Conservation (phyloP, 352 stramenopile species). For the Phytophthora sojae region DNA sequence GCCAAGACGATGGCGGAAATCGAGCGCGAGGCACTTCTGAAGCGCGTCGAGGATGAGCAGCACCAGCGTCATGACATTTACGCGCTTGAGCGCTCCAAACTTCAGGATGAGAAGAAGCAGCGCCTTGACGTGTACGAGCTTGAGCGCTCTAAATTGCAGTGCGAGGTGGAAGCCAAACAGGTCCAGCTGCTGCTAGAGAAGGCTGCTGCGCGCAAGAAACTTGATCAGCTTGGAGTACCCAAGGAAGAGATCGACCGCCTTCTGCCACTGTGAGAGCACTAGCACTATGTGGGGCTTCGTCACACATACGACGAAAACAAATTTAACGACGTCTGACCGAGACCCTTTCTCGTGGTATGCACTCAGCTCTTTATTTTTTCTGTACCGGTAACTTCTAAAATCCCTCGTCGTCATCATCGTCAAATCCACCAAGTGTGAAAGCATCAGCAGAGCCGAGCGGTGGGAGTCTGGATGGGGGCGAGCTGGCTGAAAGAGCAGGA, state of each 20-base stretch:
- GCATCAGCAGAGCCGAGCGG: conserved; percentile 56
- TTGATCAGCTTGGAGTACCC: conserved; percentile 55
- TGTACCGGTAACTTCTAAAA: conserved; percentile 39
- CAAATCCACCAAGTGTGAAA: conserved; percentile 71
- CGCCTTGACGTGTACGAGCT: too few relatives aligned
- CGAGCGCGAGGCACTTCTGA: conserved; percentile 34
- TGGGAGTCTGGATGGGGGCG: conserved; percentile 69
- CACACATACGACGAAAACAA: too few relatives aligned
- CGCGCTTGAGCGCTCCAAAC: conserved; percentile 33
- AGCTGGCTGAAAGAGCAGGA: conserved; percentile 72
- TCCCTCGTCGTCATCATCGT: conserved; percentile 68
- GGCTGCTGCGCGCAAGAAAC: conserved; percentile 50
- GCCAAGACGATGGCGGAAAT: conserved; percentile 18
- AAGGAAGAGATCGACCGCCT: conserved; percentile 50
- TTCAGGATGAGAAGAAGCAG: background rate
- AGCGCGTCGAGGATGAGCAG: conserved; percentile 40
- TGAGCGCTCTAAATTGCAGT: conserved; percentile 1
- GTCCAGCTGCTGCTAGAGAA: conserved; percentile 59
- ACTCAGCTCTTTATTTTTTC: conserved; percentile 20
- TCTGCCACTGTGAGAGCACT: conserved; percentile 38
- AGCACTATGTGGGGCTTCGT: too few relatives aligned
- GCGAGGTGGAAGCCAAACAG: conserved; percentile 43
- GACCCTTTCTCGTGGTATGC: conserved; percentile 3
- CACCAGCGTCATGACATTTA: conserved; percentile 37
- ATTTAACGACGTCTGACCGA: too few relatives aligned